Base-by-base conservation (phyloP, 805 yeast species). In the Tetrapisispora phaffii region DNA sequence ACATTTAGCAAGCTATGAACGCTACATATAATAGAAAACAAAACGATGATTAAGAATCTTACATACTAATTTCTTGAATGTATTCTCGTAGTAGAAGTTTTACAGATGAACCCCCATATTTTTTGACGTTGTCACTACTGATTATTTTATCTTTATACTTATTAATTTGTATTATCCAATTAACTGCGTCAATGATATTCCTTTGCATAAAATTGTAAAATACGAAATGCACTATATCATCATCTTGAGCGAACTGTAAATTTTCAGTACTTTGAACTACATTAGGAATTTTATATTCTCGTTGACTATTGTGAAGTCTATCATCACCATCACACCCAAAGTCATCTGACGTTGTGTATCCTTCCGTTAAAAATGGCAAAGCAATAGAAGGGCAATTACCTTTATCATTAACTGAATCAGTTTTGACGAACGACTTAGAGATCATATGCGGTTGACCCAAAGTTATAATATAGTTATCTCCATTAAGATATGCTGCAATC, bases 241-340 rank as follows among this genome's bases (percentile, higher is more conserved):
- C 60, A 9, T 53, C 50, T 10, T 47, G 20, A 4, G 33, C 12
- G 13, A 6, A 32, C 4, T 32, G 42, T 19, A 53, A 8, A 17
- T 28, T 38, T 15, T 59, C 52, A 50, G 49, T 54, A 60, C 75
- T 46, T 52, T 77, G 82, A 23, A 90, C 77, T 12, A 85, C 94
- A 55, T 87, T 89, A 9, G 97, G 96, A 3, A 87, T 70, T 7
- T 72, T 74, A 60, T 74, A 81, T 46, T 72, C 67, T 0, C 68
- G 67, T 39, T 82, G 74, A 1, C 85, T 74, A 47, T 66, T 68
- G 65, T 84, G 89, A 46, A 79, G 54, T 33, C 87, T 73, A 68
- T 85, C 97, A 59, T 93, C 98, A 20, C 98, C 98, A 50, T 80
- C 79, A 50, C 70, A 64, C 0, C 97, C 98, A 53, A 74, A 72